Evolutionary conservation across 306 rosid species (phyloP).

Genomic region (Glycine soja): DNA sequence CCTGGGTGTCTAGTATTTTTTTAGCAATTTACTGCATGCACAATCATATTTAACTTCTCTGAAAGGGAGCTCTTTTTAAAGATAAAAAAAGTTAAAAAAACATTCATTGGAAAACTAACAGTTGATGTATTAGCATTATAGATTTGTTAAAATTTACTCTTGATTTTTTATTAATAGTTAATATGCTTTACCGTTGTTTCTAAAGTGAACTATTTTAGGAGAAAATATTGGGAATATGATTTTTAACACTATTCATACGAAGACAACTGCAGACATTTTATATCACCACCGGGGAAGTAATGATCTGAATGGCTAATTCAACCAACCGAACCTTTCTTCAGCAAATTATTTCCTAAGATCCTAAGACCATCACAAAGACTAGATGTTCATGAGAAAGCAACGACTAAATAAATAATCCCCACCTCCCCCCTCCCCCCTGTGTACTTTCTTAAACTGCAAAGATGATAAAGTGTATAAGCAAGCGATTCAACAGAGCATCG

Average conservation of each 20-base stretch:
- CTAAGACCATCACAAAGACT: no score
- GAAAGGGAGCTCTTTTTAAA: background rate
- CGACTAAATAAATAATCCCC: no score
- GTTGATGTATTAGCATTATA: background rate
- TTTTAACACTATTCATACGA: background rate
- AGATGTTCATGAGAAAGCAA: no score
- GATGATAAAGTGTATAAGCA: no score
- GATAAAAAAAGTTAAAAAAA: background rate
- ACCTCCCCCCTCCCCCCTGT: no score
- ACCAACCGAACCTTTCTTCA: background rate
- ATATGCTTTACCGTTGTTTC: background rate
- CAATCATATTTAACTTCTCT: background rate
- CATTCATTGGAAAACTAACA: background rate
- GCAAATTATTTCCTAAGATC: background rate
- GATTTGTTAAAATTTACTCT: background rate
- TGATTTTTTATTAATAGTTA: background rate
- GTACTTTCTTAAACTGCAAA: no score
- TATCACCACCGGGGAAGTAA: background rate
- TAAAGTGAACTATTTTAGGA: background rate
- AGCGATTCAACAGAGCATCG: no score
- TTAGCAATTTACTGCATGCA: background rate
- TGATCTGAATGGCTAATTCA: background rate
- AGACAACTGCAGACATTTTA: background rate
- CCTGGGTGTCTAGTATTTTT: background rate
- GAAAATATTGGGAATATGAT: background rate